Evolutionary conservation across 345 rosid genomes (phyloP), one percentile per base, ranked within the genome.

Genomic region (Salix suchowensis): DNA sequence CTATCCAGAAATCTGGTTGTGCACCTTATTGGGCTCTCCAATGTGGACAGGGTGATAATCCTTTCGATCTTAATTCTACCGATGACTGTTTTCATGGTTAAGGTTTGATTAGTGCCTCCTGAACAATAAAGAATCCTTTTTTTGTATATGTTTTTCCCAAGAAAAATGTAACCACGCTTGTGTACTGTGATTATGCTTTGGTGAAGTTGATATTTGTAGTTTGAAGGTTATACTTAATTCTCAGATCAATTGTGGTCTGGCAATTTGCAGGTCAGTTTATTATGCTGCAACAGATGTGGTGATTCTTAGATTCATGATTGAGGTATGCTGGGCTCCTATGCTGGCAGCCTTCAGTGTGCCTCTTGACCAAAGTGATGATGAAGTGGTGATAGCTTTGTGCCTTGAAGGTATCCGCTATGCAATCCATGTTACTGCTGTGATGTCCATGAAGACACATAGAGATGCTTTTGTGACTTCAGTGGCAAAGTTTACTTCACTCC

Each of bases 251-350:
- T 68, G 75, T 71, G 58, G 32, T 68, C 32, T 84, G 79, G 81
- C 78, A 72, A 77, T 82, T 80, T 92, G 93, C 84, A 96, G 99
- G 96, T 96, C 99, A 85, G 92, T 87, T 79, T 96, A 92, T 89
- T 94, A 94, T 87, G 97, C 99, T 60, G 99, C 99, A 77, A 91
- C 97, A n/a, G 98, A 96, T 90, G 97, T 90, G 68, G 96, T 91
- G 79, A 89, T 94, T 80, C 94, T 96, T 77, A 86, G 98, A 82
- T 96, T 96, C 88, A 96, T 96, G 99, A 85, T 94, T 77, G 99
- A 96, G 87, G 99, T 86, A 65, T 96, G 99, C 85, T 96, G 99
- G 99, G 99, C 99, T 82, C 98, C 98, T 60, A 94, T 96, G 99
- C 79, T 96, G 90, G 99, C 99, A 76, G 99, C 99, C 81, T 96